Evolutionary conservation across 2,329 filamentous ascomycete species (phyloP).

Genomic region (Didymella glomerata): DNA sequence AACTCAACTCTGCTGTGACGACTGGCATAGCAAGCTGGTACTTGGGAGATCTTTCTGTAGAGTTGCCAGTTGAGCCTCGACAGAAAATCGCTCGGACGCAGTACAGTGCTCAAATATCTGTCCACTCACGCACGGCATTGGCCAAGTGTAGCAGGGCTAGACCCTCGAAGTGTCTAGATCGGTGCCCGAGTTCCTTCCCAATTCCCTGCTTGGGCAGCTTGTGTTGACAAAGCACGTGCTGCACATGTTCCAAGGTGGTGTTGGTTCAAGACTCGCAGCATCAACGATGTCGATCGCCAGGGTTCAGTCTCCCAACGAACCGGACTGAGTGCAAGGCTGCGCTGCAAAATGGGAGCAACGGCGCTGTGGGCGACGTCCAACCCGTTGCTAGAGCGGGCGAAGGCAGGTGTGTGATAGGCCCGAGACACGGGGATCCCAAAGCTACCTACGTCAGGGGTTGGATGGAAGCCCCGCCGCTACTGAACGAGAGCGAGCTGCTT

Average conservation of each 20-base stretch:
- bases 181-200: not conserved
- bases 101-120: not conserved
- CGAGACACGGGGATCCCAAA: conserved; percentile 14
- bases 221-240: conserved; percentile 8
- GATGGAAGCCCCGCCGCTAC: conserved; percentile 18
- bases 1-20: not conserved
- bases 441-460: conserved; percentile 19
- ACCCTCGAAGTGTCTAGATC: not conserved
- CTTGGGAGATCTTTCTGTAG: no score
- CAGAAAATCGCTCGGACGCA: not conserved
- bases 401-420: conserved; percentile 11
- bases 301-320: conserved; percentile 10
- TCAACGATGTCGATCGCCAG: conserved; percentile 1
- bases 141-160: not conserved
- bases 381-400: conserved; percentile 11
- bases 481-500: conserved; percentile 12
- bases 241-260: not conserved
- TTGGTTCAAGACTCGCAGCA: not conserved
- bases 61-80: not conserved
- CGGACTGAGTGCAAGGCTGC: conserved; percentile 15
- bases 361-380: conserved; percentile 14
- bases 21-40: not conserved
- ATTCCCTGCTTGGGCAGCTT: not conserved
- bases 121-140: not conserved
- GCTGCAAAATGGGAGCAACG: conserved; percentile 8